Percentiles rank a stretch among this genome's conserved stretches.
phyloP scores from a whole-genome alignment of 176 grass and related monocot species.

The Calamus simplicifolius region DNA sequence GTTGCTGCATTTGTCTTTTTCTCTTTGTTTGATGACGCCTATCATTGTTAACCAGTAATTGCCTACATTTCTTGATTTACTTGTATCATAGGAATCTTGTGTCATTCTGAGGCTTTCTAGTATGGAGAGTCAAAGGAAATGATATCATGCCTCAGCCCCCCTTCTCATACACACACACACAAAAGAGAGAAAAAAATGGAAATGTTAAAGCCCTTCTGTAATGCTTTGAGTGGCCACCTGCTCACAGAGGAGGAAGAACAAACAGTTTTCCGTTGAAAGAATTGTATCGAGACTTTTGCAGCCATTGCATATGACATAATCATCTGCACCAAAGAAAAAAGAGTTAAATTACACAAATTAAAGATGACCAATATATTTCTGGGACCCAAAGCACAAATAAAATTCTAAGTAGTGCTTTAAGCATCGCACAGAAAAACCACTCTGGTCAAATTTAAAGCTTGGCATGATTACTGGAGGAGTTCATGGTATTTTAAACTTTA shows the following conservation, averaged over 20 bases:
- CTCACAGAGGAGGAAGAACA: slow-evolving; percentile 80
- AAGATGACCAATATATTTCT: background rate
- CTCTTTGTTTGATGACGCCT: background rate
- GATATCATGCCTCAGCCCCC: too few species aligned
- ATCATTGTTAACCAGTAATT: slow-evolving; percentile 22
- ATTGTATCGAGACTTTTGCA: slow-evolving; percentile 88
- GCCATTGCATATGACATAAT: slow-evolving; percentile 83
- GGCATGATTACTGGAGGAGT: too few species aligned
- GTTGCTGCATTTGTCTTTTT: background rate
- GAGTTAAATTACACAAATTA: slow-evolving; percentile 9
- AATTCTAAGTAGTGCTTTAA: too few species aligned
- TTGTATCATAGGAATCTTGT: slow-evolving; percentile 9
- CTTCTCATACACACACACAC: too few species aligned
- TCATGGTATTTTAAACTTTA: too few species aligned
- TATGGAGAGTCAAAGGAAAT: too few species aligned
- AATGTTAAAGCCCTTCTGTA: too few species aligned
- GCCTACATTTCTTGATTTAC: slow-evolving; percentile 35
- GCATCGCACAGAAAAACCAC: too few species aligned
- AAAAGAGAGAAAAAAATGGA: too few species aligned
- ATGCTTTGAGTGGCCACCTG: slow-evolving; percentile 59
- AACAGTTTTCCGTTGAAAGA: slow-evolving; percentile 71
- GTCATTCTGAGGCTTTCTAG: slow-evolving; percentile 6
- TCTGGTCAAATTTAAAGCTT: too few species aligned
- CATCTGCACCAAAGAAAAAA: slow-evolving; percentile 35
- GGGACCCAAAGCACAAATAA: too few species aligned